A percentile compares a stretch with the other conserved stretches of the same genome.
These are phyloP conservation scores for Tremella fuciformis DNA, from an alignment of 768 basidiomycete species.

Conservation along the genomic window DNA sequence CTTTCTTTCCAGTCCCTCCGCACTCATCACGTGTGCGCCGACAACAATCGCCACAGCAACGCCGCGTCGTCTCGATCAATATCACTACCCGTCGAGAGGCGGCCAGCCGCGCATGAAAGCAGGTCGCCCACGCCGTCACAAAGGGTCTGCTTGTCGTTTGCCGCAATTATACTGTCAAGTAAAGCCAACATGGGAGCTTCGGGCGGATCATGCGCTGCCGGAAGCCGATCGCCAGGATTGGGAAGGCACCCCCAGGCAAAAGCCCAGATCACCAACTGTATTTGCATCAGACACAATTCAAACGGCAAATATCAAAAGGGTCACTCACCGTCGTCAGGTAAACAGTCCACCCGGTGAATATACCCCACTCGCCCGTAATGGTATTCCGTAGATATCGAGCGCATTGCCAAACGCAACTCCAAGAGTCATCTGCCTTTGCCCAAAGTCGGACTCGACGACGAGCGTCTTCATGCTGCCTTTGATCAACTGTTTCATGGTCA, in stretches of 20 bases:
- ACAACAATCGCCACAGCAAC: constrained; percentile 18
- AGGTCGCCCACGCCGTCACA: constrained; percentile 14
- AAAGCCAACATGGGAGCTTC: constrained; percentile 3
- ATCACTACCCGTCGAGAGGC: constrained; percentile 5
- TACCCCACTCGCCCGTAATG: constrained; percentile 32
- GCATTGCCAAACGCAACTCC: constrained; percentile 42
- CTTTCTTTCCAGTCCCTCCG: too few species aligned
- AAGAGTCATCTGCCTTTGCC: constrained; percentile 43
- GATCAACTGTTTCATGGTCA: constrained; percentile 15
- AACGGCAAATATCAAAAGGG: not conserved
- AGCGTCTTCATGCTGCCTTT: constrained; percentile 35
- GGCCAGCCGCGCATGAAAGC: constrained; percentile 11
- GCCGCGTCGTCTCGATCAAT: constrained; percentile 16
- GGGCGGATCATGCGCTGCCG: not conserved
- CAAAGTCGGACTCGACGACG: constrained; percentile 32
- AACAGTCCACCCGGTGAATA: constrained; percentile 36
- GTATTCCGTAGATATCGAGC: constrained; percentile 35
- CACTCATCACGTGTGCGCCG: not conserved
- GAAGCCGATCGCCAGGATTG: constrained; percentile 3
- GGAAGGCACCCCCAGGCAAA: constrained; percentile 13
- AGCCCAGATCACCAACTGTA: constrained; percentile 24
- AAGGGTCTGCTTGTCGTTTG: not conserved
- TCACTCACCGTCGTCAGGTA: constrained; percentile 36
- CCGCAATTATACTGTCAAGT: constrained; percentile 13
- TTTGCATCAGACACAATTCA: not conserved